A percentile compares a stretch with the other conserved stretches of the same genome.
These are phyloP conservation scores for Cutaneotrichosporon mucoides DNA, from an alignment of 1,284 basidiomycete species.

Conservation along the genomic window DNA sequence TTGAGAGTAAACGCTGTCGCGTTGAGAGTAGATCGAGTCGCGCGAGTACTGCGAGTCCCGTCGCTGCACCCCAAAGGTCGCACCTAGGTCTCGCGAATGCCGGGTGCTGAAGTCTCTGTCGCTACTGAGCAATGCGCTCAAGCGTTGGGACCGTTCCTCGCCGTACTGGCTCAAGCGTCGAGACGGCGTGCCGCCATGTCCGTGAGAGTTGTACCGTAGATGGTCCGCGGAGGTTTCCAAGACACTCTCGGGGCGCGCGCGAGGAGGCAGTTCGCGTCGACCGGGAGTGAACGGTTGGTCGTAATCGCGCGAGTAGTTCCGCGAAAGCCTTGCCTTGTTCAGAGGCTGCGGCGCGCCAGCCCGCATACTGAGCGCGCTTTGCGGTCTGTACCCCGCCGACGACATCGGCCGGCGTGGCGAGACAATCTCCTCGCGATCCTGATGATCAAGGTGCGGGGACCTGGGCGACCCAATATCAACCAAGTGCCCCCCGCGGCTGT, in stretches of 20 bases:
- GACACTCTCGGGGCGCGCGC: constrained; percentile 17
- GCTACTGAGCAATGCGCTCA: constrained; percentile 60
- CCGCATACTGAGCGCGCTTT: not conserved
- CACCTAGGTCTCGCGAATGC: constrained; percentile 6
- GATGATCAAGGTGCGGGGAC: not conserved
- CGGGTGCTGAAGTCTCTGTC: constrained; percentile 10
- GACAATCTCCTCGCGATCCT: not conserved
- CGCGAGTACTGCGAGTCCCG: not conserved
- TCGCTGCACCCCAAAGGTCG: not conserved
- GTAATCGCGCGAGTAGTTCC: constrained; percentile 5
- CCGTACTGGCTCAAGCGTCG: constrained; percentile 3
- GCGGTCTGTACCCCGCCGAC: not conserved
- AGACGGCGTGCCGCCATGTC: not conserved
- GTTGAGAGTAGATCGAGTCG: constrained; percentile 2
- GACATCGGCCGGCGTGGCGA: not conserved
- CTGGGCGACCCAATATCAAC: not conserved
- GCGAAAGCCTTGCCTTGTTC: not conserved
- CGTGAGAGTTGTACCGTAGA: constrained; percentile 12
- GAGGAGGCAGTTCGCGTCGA: constrained; percentile 4
- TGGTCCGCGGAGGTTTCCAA: constrained; percentile 16
- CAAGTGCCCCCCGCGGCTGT: not conserved
- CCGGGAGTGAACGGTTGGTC: constrained; percentile 4
- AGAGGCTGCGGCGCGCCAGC: not conserved
- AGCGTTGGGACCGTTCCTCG: constrained; percentile 4
- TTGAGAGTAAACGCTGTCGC: not conserved